Base-by-base conservation (phyloP, 2,329 filamentous ascomycete species). In the Penicillium psychrosexuale region DNA sequence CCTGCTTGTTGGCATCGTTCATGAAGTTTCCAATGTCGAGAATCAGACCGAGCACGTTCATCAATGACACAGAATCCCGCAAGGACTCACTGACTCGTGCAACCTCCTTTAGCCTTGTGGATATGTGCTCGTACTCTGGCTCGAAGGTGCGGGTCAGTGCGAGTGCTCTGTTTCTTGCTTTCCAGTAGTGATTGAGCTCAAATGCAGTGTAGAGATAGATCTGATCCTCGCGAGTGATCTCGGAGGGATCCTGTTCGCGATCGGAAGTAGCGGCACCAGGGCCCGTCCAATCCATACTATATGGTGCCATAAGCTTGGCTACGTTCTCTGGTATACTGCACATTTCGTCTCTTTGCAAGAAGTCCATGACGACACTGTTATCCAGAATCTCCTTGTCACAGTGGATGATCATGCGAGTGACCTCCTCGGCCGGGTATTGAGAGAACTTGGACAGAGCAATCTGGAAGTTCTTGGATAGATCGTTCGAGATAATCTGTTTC, bases 1-100 rank as follows among this genome's bases (percentile, higher is more conserved):
- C 94, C 76, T 97, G 94, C 78, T 99, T 99, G 77, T 97, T 97
- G 52, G 92, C 88, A 71, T 97, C 94, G 79, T 99, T 99, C 94
- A 99, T 99, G 81, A 96, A 99, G 75, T 99, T 99, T 74, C 94
- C 94, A 69, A 99, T 96, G 73, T 97, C 93, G 66, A 99, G 80
- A 74, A 99, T 99, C 59, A 97, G 82, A 56, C 93, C 92, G 53
- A 99, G 84, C 44, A 99, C 91, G 62, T 96, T 97, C 87, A 97
- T 96, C 66, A 99, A 78, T 27, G 91, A 89, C 27, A 96, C 91
- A 1, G 92, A 97, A 69, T 96, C 91, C 45, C 93, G 85, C 51
- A 99, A 78, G 9, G 91, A 89, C 75, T 97, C 93, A 5, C 92
- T 93, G 8, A 96, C 91, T 30, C 79, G 78, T 34, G 95, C 89